A percentile compares a stretch with the other conserved stretches of the same genome.
These are phyloP conservation scores for Herpotrichia juniperi DNA, from an alignment of 2,329 filamentous ascomycete species.

Conservation along the genomic window DNA sequence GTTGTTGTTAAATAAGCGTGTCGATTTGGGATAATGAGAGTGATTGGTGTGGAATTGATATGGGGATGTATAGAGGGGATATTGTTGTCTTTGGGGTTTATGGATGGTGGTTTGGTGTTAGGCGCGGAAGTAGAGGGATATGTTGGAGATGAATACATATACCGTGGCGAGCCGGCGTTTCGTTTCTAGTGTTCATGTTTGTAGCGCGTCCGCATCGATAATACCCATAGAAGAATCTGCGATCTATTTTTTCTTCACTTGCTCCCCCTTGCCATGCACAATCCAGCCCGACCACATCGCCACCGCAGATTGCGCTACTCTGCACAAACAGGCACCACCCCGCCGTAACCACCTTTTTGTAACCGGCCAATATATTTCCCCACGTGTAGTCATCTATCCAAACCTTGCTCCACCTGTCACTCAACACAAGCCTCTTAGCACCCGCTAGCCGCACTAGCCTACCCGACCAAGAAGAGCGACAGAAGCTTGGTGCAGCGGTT, in stretches of 20 bases:
- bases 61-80: too few relatives aligned
- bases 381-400: background rate
- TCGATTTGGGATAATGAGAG: too few relatives aligned
- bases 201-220: background rate
- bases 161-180: background rate
- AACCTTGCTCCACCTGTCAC: background rate
- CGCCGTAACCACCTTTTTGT: background rate
- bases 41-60: too few relatives aligned
- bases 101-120: too few relatives aligned
- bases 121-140: too few relatives aligned
- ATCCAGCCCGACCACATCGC: too few relatives aligned
- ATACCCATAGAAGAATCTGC: background rate
- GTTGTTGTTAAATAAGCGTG: background rate
- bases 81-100: too few relatives aligned
- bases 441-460: background rate
- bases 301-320: too few relatives aligned
- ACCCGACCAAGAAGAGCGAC: background rate
- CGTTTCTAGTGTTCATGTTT: background rate
- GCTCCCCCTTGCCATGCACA: background rate
- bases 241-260: background rate
- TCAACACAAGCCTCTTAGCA: background rate
- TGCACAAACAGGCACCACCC: too few relatives aligned
- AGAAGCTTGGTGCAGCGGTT: background rate
- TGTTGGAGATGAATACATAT: background rate
- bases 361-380: background rate